Evolutionary conservation across 1,139 yeast genomes (phyloP).

Genomic region (Saccharomyces hybrid): DNA sequence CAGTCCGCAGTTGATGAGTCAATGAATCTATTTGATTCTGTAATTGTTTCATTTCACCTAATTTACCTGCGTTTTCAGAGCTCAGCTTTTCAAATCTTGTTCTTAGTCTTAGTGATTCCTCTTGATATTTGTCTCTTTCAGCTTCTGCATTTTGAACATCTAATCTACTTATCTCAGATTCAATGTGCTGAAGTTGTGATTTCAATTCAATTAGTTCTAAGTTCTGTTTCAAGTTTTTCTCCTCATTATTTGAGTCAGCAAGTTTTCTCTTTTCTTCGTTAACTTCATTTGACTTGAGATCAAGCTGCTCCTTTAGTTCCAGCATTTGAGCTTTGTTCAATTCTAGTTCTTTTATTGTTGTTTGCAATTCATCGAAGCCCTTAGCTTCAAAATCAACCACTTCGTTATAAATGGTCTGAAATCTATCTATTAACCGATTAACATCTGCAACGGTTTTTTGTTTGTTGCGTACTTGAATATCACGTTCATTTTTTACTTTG

Average conservation of each 20-base stretch:
- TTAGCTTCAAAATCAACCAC: slow-evolving; percentile 1
- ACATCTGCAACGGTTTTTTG: neutral
- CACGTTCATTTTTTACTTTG: neutral
- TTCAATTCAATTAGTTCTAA: slow-evolving; percentile 42
- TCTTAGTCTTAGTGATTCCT: slow-evolving; percentile 48
- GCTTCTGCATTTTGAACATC: slow-evolving; percentile 57
- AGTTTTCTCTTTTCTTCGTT: slow-evolving; percentile 34
- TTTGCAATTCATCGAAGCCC: neutral
- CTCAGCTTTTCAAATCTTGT: slow-evolving; percentile 49
- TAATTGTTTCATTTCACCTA: slow-evolving; percentile 82
- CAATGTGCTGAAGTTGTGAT: slow-evolving; percentile 32
- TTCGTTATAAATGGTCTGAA: slow-evolving; percentile 17
- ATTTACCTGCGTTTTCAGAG: slow-evolving; percentile 63
- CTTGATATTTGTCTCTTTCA: slow-evolving; percentile 56
- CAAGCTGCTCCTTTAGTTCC: slow-evolving; percentile 17
- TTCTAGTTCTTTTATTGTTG: neutral
- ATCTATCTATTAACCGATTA: neutral
- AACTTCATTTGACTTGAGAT: slow-evolving; percentile 9
- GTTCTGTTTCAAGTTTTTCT: slow-evolving; percentile 48
- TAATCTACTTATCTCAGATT: slow-evolving; percentile 35
- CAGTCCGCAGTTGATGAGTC: slow-evolving; percentile 54
- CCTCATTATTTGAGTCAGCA: slow-evolving; percentile 44
- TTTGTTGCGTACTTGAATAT: neutral
- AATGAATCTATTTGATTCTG: slow-evolving; percentile 59
- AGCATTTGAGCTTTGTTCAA: slow-evolving; percentile 1